Base-by-base conservation (phyloP, 306 rosid genomes). In the Chamaecrista fasciculata region DNA sequence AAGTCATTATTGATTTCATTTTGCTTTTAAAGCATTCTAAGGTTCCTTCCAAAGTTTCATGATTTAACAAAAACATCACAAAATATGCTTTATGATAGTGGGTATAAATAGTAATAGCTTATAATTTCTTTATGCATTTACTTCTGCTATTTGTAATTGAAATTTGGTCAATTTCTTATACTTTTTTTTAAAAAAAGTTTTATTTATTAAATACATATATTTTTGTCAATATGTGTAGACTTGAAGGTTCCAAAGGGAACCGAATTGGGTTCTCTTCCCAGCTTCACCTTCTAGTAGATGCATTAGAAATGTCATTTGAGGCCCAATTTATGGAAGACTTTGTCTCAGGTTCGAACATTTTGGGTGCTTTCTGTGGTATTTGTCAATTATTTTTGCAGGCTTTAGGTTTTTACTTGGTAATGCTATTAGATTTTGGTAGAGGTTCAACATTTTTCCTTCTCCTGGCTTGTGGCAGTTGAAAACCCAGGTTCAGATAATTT, bases 261-360 rank as follows among this genome's bases (percentile, higher is more conserved):
- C 67, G 52, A 74, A 67, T 86, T 86, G 97, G 99, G 64, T 94
- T 94, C 80, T 68, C 97, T 62, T 85, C 97, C 48, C 95, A 91
- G 82, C 78, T 94, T 80, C 65, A 46, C 71, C 85, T 80, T 82
- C 77, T 91, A 63, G 76, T 85, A 75, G 97, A 87, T 69, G 86
- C 96, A 61, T 81, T 88, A 83, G 79, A 85, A 76, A 84, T 79
- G 88, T 91, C 99, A 67, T 94, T 94, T 47, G 81, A 84, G 77
- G 99, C 95, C 72, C 91, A 84, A 31, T 94, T 94, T 82, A 70
- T 94, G 74, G 97, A 94, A 85, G 97, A 94, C 86, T 94, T 94
- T 79, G 89, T 88, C 69, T 94, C 99, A 88, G 96, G 99, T 91
- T 77, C 6, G 78, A 73, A 77, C 71, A 75, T 40, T 72, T 67